Evolutionary conservation across 1,139 yeast genomes (phyloP), one percentile per base, ranked within the genome.

Genomic region (Spencermartinsiella ligniputridi): DNA sequence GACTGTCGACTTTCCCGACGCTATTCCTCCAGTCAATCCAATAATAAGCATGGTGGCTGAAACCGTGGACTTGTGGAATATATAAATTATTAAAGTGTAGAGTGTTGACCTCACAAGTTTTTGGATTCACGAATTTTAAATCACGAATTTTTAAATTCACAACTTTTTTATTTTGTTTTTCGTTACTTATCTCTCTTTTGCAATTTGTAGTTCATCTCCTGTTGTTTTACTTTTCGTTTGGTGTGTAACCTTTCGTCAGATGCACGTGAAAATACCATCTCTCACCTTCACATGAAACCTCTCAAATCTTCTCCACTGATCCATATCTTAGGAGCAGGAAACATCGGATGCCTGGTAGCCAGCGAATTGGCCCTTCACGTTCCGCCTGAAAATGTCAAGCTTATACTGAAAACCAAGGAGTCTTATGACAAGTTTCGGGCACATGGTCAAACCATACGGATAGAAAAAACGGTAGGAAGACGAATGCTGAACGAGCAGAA

Each of bases 11-110:
- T 94, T 94, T 1, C 99, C 99, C 3, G 94, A 77, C 8, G 97
- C 96, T 42, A 92, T 92, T 1, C 97, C 97, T 1, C 99, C 99
- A 0, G 98, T 92, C 20, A 92, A 74, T 0, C 99, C 99, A 8
- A 94, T 76, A 29, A 92, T 76, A 43, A 92, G 76, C 98, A 92
- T 92, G 18, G n/a, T 42, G 35, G 19, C n/a, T n/a, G n/a, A n/a
- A n/a, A n/a, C n/a, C n/a, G n/a, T n/a, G n/a, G n/a, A n/a, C n/a
- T n/a, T n/a, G n/a, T n/a, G n/a, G n/a, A n/a, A n/a, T n/a, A n/a
- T n/a, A n/a, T n/a, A n/a, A n/a, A n/a, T n/a, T n/a, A n/a, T n/a
- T n/a, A n/a, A n/a, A n/a, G n/a, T n/a, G n/a, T n/a, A n/a, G n/a
- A n/a, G n/a, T n/a, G n/a, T n/a, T n/a, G n/a, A n/a, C n/a, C n/a